Evolutionary conservation across 2,329 filamentous ascomycete genomes (phyloP).

Genomic region (Fusarium cicatricum): DNA sequence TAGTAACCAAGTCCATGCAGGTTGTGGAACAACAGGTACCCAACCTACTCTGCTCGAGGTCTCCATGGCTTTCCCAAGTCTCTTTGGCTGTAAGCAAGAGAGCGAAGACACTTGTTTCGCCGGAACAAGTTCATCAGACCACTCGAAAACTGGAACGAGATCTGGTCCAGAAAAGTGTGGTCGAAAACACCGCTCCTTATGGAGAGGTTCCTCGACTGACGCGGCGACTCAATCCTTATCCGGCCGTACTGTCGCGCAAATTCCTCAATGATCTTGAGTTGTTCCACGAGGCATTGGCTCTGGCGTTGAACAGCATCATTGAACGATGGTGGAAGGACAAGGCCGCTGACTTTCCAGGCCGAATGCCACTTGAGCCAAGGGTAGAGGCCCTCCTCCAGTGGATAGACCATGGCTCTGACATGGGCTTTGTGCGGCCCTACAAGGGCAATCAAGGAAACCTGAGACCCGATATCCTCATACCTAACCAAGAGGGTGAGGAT

Average conservation of each 20-base stretch:
- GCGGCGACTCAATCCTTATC: neutral
- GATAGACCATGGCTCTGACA: neutral
- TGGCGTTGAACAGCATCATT: neutral
- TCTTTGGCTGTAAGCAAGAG: neutral
- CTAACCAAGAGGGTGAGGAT: neutral
- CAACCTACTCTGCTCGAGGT: neutral
- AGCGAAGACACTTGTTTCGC: neutral
- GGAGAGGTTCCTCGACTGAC: neutral
- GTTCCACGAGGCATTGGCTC: neutral
- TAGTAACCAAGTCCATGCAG: neutral
- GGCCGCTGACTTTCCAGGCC: neutral
- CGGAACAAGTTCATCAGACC: neutral
- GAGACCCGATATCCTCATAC: neutral
- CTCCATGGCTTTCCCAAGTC: neutral
- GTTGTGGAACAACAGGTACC: neutral
- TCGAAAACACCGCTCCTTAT: neutral
- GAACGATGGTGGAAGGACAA: neutral
- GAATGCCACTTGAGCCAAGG: neutral
- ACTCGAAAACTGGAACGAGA: neutral
- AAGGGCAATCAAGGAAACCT: neutral
- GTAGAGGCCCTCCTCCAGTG: neutral
- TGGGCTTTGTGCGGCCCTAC: neutral
- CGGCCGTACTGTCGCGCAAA: neutral
- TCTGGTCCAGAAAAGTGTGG: neutral
- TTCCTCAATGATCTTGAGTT: neutral